A percentile compares a stretch with the other conserved stretches of the same genome.
Evolutionary conservation across 768 basidiomycete species (phyloP).

Genomic region (Panus rudis): DNA sequence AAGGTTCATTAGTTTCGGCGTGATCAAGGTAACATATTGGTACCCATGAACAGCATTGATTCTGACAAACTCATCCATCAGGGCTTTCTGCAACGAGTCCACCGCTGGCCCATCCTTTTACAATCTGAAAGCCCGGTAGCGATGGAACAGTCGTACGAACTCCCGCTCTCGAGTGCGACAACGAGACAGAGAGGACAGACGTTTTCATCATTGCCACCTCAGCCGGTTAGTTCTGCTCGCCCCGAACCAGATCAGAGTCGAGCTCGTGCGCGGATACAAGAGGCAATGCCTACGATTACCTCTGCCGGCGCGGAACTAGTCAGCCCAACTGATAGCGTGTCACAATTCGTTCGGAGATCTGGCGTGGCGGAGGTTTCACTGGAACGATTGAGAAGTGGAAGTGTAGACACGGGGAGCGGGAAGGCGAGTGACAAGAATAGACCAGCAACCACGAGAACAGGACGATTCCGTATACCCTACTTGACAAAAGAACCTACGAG

Average conservation of each 20-base stretch:
- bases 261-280: constrained; percentile 12
- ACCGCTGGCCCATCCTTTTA: constrained; percentile 84
- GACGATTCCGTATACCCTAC: not conserved
- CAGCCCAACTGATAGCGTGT: constrained; percentile 7
- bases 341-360: constrained; percentile 30
- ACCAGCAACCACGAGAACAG: constrained; percentile 33
- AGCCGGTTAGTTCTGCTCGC: not conserved
- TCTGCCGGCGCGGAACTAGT: constrained; percentile 24
- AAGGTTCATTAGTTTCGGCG: constrained; percentile 94
- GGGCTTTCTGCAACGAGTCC: constrained; percentile 90
- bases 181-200: constrained; percentile 3
- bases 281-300: constrained; percentile 16
- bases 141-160: not conserved
- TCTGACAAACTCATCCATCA: constrained; percentile 20
- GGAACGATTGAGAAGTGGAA: constrained; percentile 52
- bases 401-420: constrained; percentile 40
- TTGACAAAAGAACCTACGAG: not conserved
- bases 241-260: constrained; percentile 8
- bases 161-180: not conserved
- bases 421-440: constrained; percentile 29
- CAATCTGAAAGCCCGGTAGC: not conserved
- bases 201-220: not conserved
- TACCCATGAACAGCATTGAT: not conserved
- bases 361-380: constrained; percentile 67
- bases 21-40: constrained; percentile 66